These are phyloP conservation scores for Populus tremula DNA, from an alignment of 345 rosid species.

Conservation along the genomic window DNA sequence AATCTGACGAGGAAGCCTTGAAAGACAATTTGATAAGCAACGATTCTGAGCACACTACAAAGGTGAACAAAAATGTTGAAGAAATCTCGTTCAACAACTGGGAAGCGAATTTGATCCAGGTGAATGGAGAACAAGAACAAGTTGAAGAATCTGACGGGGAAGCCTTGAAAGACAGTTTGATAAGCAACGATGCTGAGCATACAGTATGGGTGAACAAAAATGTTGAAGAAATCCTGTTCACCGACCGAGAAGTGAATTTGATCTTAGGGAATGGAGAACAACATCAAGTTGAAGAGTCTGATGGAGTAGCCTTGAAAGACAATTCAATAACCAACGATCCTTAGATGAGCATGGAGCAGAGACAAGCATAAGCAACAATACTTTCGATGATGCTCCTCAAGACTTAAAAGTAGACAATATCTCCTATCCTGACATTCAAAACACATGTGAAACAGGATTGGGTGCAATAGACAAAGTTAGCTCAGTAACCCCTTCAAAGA, in stretches of 20 bases:
- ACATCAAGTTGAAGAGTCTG: background rate
- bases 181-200: background rate
- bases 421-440: background rate
- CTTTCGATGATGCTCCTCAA: background rate
- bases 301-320: background rate
- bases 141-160: background rate
- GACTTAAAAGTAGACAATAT: background rate
- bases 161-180: background rate
- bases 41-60: too few relatives aligned
- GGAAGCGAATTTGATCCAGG: constrained; percentile 12
- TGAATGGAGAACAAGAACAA: too few relatives aligned
- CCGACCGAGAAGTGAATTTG: background rate
- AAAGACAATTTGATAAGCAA: too few relatives aligned
- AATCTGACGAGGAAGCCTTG: too few relatives aligned
- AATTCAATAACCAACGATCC: background rate
- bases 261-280: background rate
- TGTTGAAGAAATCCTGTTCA: background rate
- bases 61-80: too few relatives aligned
- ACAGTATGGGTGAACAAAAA: constrained; percentile 2
- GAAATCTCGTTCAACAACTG: background rate
- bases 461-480: background rate
- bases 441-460: background rate
- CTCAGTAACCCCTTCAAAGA: background rate
- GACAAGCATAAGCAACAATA: too few relatives aligned
- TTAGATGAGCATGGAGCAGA: background rate